Conservation (phyloP, 2,329 filamentous ascomycete species). For the Xylariaceae sp. region DNA sequence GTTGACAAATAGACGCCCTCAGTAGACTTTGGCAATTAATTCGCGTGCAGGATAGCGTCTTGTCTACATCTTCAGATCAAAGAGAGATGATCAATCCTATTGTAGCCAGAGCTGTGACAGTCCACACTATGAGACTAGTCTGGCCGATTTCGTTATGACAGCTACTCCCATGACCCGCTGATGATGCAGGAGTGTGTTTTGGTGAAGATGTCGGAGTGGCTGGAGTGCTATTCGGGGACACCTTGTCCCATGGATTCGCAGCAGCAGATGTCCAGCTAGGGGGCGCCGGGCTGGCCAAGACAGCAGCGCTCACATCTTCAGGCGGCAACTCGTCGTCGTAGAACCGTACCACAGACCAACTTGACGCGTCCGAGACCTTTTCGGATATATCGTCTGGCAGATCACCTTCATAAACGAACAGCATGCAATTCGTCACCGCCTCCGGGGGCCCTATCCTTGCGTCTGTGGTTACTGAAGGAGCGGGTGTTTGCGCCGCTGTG, state of each 20-base stretch:
- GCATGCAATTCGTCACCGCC: conserved; percentile 30
- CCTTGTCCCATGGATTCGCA: conserved; percentile 17
- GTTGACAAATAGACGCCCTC: no score
- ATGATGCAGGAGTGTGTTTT: conserved; percentile 17
- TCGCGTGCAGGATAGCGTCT: background rate
- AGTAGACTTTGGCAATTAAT: no score
- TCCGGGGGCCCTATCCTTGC: conserved; percentile 11
- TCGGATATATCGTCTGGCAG: conserved; percentile 30
- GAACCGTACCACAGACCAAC: conserved; percentile 34
- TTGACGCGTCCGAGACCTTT: conserved; percentile 21
- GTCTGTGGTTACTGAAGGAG: conserved; percentile 24
- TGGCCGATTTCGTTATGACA: background rate
- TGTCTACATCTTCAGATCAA: background rate
- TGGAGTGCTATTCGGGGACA: conserved; percentile 11
- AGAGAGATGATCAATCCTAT: conserved; percentile 23
- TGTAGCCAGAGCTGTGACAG: conserved; percentile 12
- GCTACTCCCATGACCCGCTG: conserved; percentile 6
- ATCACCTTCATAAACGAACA: conserved; percentile 35
- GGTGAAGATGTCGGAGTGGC: conserved; percentile 9
- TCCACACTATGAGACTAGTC: conserved; percentile 23
- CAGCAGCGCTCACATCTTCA: conserved; percentile 19
- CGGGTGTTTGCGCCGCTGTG: conserved; percentile 27
- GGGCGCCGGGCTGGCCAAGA: conserved; percentile 33
- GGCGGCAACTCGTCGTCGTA: conserved; percentile 26
- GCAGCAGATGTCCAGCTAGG: conserved; percentile 34